Percentiles rank a stretch among this genome's conserved stretches.
Conservation (phyloP, 495 filamentous ascomycete species). For the Articulospora tetracladia region DNA sequence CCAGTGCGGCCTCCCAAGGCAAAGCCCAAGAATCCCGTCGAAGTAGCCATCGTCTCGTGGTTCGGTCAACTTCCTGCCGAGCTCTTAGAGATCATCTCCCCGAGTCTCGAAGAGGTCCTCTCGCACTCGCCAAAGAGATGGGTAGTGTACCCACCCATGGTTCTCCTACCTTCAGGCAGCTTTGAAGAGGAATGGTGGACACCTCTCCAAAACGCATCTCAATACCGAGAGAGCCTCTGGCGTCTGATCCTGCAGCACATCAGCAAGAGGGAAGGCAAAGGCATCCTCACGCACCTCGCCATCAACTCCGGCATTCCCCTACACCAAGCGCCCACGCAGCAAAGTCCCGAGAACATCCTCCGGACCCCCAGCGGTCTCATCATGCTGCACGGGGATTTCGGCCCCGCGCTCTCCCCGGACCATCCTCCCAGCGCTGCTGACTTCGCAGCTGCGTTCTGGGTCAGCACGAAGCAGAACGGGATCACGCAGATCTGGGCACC, state of each 20-base stretch:
- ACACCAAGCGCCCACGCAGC: conserved; percentile 3
- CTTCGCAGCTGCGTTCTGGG: conserved; percentile 68
- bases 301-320: conserved; percentile 69
- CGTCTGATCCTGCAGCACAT: conserved; percentile 41
- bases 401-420: conserved; percentile 32
- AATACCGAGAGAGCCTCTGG: conserved; percentile 35
- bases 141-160: conserved; percentile 65
- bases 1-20: not conserved
- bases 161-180: conserved; percentile 59
- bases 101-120: conserved; percentile 25
- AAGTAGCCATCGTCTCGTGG: conserved; percentile 19
- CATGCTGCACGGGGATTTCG: conserved; percentile 66
- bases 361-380: conserved; percentile 60
- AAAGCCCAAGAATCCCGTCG: conserved; percentile 20
- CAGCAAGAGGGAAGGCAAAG: conserved; percentile 38
- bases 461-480: conserved; percentile 67
- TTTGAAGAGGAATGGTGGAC: conserved; percentile 49
- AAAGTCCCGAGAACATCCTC: conserved; percentile 54
- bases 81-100: not conserved
- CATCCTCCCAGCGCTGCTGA: conserved; percentile 32
- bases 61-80: conserved; percentile 5
- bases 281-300: conserved; percentile 60
- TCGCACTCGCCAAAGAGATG: conserved; percentile 56
- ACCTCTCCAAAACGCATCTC: conserved; percentile 21
- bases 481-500: conserved; percentile 87